Base-by-base conservation (phyloP, 768 basidiomycete genomes). In the Saitozyma sp. region DNA sequence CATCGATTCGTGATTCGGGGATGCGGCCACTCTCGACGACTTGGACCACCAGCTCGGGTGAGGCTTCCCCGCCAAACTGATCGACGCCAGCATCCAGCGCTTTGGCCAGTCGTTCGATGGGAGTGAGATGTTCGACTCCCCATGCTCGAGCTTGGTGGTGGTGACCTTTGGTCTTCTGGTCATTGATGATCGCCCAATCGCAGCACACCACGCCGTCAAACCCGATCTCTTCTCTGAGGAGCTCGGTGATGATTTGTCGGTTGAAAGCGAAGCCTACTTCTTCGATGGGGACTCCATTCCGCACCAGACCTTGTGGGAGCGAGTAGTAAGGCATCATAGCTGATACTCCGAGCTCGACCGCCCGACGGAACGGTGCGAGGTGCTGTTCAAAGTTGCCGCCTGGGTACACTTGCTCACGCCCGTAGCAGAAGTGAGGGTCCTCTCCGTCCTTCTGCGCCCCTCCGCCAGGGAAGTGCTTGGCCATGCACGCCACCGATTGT, bases 401-500 rank as follows among this genome's bases (percentile, higher is more conserved):
- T 6, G 63, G 63, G 41, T 64, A 64, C 39, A 48, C 56, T 39
- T 59, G 58, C 39, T 64, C 50, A 5, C 58, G 51, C n/a, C 63
- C 63, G 53, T 58, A 64, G 19, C 51, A 51, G 9, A 64, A 54
- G 41, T 64, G 63, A 41, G 51, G 54, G 50, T 64, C 63, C 40
- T 39, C n/a, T 11, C 63, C 63, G 19, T 59, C 58, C 2, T 41
- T 42, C 38, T 59, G 49, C 10, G 63, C 58, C 11, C 57, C 63
- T 13, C 63, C 63, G 14, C 63, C 63, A 3, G 63, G 63, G 52
- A 64, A 64, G 45, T 64, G 63, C 49, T 64, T 64, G 43, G 59
- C 63, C 17, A 57, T 59, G 8, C 58, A 53, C 10, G 63, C 20
- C 39, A 64, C 58, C 41, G 63, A 64, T 6, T 20, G 17, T 19